Conservation (phyloP, 139 green algal species). For the Gonium pectorale region DNA sequence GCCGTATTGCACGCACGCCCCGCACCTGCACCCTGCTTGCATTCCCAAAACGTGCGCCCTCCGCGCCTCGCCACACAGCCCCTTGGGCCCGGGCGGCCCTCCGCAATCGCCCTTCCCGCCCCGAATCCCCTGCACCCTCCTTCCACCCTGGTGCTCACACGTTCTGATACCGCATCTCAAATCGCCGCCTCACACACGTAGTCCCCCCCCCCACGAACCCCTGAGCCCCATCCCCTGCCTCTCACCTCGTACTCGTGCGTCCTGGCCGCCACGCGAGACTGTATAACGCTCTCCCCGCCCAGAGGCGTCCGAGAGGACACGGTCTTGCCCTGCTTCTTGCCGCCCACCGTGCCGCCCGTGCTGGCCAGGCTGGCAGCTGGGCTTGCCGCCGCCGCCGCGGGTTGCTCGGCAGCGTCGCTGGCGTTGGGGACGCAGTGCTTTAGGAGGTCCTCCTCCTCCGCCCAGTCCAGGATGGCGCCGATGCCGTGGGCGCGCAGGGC, state of each 20-base stretch:
- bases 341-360: not conserved
- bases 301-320: not conserved
- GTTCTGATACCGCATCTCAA: too few relatives aligned
- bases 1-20: too few relatives aligned
- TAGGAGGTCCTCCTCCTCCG: slow-evolving; percentile 69
- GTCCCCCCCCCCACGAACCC: not conserved
- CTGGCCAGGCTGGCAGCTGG: not conserved
- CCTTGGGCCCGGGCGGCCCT: too few relatives aligned
- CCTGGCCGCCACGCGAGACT: not conserved
- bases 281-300: slow-evolving; percentile 16
- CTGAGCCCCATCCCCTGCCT: not conserved
- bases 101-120: too few relatives aligned
- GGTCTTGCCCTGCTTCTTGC: too few relatives aligned
- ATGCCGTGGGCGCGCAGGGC: slow-evolving; percentile 44
- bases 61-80: too few relatives aligned
- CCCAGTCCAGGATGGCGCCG: slow-evolving; percentile 72
- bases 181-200: not conserved
- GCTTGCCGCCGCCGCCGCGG: not conserved
- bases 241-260: slow-evolving; percentile 3
- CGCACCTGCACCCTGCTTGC: too few relatives aligned
- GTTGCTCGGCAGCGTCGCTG: not conserved
- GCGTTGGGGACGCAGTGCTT: not conserved
- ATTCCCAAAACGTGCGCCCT: too few relatives aligned
- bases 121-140: too few relatives aligned
- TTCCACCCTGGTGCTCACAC: too few relatives aligned